Evolutionary conservation across 2,329 filamentous ascomycete species (phyloP), one percentile per base, ranked within the genome.

Genomic region (Ophiostoma montium): DNA sequence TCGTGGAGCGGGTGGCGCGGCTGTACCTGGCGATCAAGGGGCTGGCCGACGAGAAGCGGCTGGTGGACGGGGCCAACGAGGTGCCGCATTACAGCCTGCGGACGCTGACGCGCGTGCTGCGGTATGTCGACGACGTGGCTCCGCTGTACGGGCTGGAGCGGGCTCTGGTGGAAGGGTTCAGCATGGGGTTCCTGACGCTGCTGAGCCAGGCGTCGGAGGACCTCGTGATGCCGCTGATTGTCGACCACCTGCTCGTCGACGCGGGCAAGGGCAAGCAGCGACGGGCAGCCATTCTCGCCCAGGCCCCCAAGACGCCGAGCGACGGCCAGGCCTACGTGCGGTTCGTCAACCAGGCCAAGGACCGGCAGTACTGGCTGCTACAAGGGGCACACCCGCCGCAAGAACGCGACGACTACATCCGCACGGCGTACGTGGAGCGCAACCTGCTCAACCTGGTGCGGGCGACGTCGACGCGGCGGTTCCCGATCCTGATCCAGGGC

Each of bases 41-140:
- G 36, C 71, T 94, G 42, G 84, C 85, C 1, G 80, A 85, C 50
- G 78, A 86, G 47, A 95, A 94, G 61, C 77, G 80, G 51, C 70
- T 99, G 13, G 92, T 95, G 0, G 94, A 99, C 63, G 90, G 94
- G 39, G 90, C 90, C 27, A 90, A 94, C 53, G 89, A 98, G 61
- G 86, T 92, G 45, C 90, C 92, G 11, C 92, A 98, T 65, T 98
- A 95, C 70, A 96, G 90, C 69, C 76, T 99, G 51, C 80, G 92
- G 61, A 98, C 92, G 0, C 68, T 99, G 43, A 95, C 94, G 18
- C 79, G 94, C 49, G 87, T 92, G 1, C 67, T 99, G 47, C 84
- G 82, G 35, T 98, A 95, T 62, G 88, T 90, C 16, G 80, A 82
- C 55, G 84, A 89, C 48, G 89, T 95, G 54, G 78, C 86, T 0